Conservation (phyloP, 345 rosid species). For the Eutrema heterophyllum region DNA sequence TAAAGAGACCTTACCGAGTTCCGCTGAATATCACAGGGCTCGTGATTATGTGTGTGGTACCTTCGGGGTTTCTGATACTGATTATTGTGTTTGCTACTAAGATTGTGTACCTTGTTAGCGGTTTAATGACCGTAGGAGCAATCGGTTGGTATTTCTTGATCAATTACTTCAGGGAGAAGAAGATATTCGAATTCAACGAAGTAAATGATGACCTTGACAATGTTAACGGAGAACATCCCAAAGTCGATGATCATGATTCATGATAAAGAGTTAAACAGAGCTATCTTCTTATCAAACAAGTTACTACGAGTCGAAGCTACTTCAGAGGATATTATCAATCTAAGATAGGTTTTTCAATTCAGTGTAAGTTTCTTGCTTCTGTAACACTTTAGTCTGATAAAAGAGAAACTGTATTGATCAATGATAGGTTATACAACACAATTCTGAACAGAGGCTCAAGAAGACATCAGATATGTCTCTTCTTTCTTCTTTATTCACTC, state of each 20-base stretch:
- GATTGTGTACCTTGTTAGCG: slow-evolving; percentile 53
- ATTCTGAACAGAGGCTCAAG: slow-evolving; percentile 1
- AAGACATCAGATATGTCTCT: not conserved
- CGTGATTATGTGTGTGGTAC: slow-evolving; percentile 53
- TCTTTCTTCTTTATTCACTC: slow-evolving; percentile 17
- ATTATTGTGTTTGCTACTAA: slow-evolving; percentile 55
- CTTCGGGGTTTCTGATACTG: slow-evolving; percentile 47
- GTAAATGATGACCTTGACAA: slow-evolving; percentile 24
- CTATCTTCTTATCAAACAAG: not conserved
- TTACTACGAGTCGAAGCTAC: not conserved
- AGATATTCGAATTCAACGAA: slow-evolving; percentile 37
- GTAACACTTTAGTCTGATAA: not conserved
- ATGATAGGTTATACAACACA: slow-evolving; percentile 10
- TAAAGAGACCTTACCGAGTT: slow-evolving; percentile 57
- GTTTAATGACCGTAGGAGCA: slow-evolving; percentile 58
- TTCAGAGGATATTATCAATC: not conserved
- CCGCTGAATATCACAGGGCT: slow-evolving; percentile 51
- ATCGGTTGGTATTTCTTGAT: slow-evolving; percentile 58
- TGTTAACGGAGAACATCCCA: slow-evolving; percentile 10
- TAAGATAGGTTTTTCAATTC: not conserved
- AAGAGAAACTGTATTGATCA: not conserved
- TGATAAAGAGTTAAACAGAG: not conserved
- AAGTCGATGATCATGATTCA: slow-evolving; percentile 1
- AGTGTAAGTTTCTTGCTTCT: not conserved
- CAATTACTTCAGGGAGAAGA: slow-evolving; percentile 44